Base-by-base conservation (phyloP, 257 asterid genomes). In the Solanum pimpinellifolium region DNA sequence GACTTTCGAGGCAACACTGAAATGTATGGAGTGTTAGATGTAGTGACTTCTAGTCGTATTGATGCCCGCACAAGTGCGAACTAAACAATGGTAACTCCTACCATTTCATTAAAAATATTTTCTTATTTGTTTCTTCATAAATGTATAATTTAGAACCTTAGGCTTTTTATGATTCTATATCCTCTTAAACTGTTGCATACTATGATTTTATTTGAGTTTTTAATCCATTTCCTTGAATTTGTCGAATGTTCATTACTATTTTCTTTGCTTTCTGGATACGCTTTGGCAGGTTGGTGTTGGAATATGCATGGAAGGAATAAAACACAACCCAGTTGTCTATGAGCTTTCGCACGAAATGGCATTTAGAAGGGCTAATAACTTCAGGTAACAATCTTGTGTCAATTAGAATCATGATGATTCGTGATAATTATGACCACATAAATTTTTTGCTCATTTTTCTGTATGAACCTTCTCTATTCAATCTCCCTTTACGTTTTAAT, bases 221-320 rank as follows among this genome's bases (percentile, higher is more conserved):
- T 74, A 73, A 46, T 44, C 62, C 42, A 46, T 78, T 78, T 78
- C 84, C 66, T 46, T 78, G 65, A 78, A 78, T 15, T 78, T 78
- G 42, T 78, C 41, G 11, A 41, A 73, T 66, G 52, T 29, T 41
- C 42, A 3, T 82, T 72, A 14, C 75, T 23, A 35, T 3, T 69
- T 68, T 4, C 23, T 69, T 78, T 47, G 25, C 65, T 73, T 35
- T 16, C 69, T 46, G n/a, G 29, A 11, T 84, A 20, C 74, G 85
- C 47, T 88, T 62, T 85, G 85, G 88, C 92, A 97, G 99, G 88
- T 97, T 86, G 99, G 99, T 82, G 99, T 95, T 52, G 98, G 99
- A 76, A 94, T 95, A 98, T 95, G 99, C 94, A 97, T 97, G 99
- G 99, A 97, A 94, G 99, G 99, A 89, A 94, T 94, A 75, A 98